A percentile compares a stretch with the other conserved stretches of the same genome.
phyloP scores from a whole-genome alignment of 2,329 filamentous ascomycete genomes.

The Claviceps arundinis region DNA sequence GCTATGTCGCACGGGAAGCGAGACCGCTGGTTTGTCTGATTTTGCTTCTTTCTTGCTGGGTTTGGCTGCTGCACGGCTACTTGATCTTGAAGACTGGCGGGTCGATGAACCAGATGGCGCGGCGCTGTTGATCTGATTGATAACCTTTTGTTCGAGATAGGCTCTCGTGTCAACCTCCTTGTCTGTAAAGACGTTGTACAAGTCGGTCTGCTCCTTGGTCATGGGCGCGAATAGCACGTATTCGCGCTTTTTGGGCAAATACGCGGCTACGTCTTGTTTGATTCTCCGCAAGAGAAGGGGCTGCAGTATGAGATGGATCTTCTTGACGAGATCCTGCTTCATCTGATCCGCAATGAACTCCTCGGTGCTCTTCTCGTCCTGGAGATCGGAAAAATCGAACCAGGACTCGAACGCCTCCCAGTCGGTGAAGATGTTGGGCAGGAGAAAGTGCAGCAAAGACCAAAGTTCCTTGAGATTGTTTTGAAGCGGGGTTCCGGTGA shows the following conservation, averaged over 20 bases:
- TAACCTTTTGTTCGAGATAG: slow-evolving; percentile 70
- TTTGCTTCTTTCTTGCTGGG: slow-evolving; percentile 8
- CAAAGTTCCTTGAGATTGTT: slow-evolving; percentile 93
- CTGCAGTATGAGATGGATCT: slow-evolving; percentile 85
- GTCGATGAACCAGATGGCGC: slow-evolving; percentile 19
- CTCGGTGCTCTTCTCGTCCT: slow-evolving; percentile 68
- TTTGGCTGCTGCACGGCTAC: slow-evolving; percentile 13
- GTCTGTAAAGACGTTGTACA: slow-evolving; percentile 58
- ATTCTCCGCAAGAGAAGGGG: slow-evolving; percentile 78
- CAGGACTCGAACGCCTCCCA: slow-evolving; percentile 86
- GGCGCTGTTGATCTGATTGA: slow-evolving; percentile 42
- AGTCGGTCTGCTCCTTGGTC: slow-evolving; percentile 76
- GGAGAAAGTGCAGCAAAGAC: slow-evolving; percentile 85
- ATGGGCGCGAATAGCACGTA: slow-evolving; percentile 92
- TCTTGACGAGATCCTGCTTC: slow-evolving; percentile 41
- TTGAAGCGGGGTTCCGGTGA: slow-evolving; percentile 88
- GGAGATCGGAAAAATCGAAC: slow-evolving; percentile 92
- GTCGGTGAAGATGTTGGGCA: slow-evolving; percentile 86
- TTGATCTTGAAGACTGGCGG: slow-evolving; percentile 24
- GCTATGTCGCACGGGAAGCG: slow-evolving; percentile 23
- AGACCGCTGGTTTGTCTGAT: slow-evolving; percentile 9
- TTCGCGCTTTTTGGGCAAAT: slow-evolving; percentile 91
- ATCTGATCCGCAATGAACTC: slow-evolving; percentile 68
- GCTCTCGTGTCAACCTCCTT: slow-evolving; percentile 49
- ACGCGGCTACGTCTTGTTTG: slow-evolving; percentile 83